Conservation (phyloP, 1,284 basidiomycete genomes). For the Rhodofomes roseus region DNA sequence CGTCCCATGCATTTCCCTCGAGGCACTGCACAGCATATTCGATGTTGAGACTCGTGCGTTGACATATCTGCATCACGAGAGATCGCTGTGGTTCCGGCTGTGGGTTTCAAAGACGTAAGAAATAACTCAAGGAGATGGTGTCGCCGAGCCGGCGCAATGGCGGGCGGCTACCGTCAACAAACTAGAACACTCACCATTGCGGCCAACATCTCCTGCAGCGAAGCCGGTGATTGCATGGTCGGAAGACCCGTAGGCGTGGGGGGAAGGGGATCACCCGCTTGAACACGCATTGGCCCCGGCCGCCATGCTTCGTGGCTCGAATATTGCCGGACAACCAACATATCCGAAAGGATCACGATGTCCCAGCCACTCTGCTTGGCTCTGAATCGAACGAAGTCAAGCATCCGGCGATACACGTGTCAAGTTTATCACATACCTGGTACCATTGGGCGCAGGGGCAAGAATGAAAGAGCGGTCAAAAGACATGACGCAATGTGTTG, state of each 20-base stretch:
- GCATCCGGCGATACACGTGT: background rate
- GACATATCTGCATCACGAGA: conserved; percentile 63
- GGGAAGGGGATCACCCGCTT: conserved; percentile 37
- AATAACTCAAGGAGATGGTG: background rate
- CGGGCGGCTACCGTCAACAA: conserved; percentile 5
- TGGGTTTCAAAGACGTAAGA: conserved; percentile 15
- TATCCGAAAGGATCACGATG: conserved; percentile 86
- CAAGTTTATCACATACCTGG: conserved; percentile 53
- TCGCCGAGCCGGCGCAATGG: conserved; percentile 6
- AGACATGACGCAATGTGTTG: conserved; percentile 67
- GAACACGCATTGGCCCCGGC: conserved; percentile 67
- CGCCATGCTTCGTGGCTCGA: conserved; percentile 80
- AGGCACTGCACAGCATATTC: conserved; percentile 80
- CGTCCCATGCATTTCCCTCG: conserved; percentile 76
- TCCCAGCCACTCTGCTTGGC: conserved; percentile 87
- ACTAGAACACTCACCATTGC: conserved; percentile 47
- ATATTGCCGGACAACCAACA: conserved; percentile 80
- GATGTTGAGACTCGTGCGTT: conserved; percentile 72
- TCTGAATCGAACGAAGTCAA: conserved; percentile 33
- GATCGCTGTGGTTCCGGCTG: conserved; percentile 68
- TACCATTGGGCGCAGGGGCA: conserved; percentile 75
- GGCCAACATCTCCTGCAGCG: conserved; percentile 48
- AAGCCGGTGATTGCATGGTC: conserved; percentile 31
- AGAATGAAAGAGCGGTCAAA: conserved; percentile 94
- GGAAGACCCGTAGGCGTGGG: conserved; percentile 22